These are phyloP conservation scores for Apocynum venetum DNA, from an alignment of 257 asterid genomes.

Conservation along the genomic window DNA sequence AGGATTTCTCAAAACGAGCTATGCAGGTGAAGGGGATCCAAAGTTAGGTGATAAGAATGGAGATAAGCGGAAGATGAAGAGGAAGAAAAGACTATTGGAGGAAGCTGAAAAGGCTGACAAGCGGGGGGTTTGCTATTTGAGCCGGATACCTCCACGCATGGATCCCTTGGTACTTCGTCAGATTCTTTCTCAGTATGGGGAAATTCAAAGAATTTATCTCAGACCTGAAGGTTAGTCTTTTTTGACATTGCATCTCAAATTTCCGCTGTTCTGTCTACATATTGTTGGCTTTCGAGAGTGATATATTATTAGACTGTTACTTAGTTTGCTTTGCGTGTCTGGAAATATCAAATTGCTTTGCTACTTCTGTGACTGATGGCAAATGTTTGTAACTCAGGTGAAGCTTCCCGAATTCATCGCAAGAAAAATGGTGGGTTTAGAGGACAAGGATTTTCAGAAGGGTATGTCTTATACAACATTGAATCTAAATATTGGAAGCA, in stretches of 20 bases:
- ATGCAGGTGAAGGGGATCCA: slow-evolving; percentile 19
- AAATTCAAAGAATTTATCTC: slow-evolving; percentile 74
- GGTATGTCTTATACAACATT: slow-evolving; percentile 38
- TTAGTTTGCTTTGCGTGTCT: neutral
- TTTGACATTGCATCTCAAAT: neutral
- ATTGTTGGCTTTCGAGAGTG: neutral
- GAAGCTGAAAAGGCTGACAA: slow-evolving; percentile 54
- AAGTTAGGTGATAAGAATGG: slow-evolving; percentile 22
- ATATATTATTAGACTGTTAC: neutral
- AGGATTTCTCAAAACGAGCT: slow-evolving; percentile 20
- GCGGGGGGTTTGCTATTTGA: slow-evolving; percentile 80
- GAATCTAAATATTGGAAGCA: neutral
- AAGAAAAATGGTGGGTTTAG: slow-evolving; percentile 75
- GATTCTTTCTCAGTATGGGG: slow-evolving; percentile 65
- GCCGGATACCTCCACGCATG: slow-evolving; percentile 91
- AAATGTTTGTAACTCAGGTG: slow-evolving; percentile 33
- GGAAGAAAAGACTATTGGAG: slow-evolving; percentile 39
- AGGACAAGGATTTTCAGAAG: slow-evolving; percentile 80
- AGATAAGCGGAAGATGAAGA: slow-evolving; percentile 34
- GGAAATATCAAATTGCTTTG: neutral
- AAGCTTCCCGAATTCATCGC: slow-evolving; percentile 47
- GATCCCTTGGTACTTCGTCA: slow-evolving; percentile 72
- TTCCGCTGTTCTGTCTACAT: neutral
- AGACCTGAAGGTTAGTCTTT: slow-evolving; percentile 59
- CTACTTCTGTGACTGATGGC: slow-evolving; percentile 2